Percentiles rank a stretch among this genome's conserved stretches.
Conservation (phyloP, 1,284 basidiomycete genomes). For the Rhodofomes roseus region DNA sequence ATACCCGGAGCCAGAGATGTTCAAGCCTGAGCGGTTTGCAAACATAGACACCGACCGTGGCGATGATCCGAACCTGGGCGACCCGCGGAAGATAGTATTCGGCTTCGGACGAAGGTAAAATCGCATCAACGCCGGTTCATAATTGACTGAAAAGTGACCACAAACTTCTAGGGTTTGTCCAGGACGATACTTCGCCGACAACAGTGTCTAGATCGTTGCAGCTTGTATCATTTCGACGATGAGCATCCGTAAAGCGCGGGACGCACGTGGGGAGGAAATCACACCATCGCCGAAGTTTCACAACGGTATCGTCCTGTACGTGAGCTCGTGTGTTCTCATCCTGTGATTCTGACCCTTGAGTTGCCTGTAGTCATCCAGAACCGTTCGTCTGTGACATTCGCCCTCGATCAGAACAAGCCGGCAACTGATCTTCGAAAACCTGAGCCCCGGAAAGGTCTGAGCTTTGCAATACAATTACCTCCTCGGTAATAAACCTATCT, state of each 20-base stretch:
- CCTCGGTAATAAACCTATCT: too few species aligned
- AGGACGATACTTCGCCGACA: slow-evolving; percentile 19
- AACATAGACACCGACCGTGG: slow-evolving; percentile 3
- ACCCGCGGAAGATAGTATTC: slow-evolving; percentile 12
- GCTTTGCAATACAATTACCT: too few species aligned
- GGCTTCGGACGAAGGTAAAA: slow-evolving; percentile 18
- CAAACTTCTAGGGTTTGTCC: slow-evolving; percentile 16
- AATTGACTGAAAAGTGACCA: neutral
- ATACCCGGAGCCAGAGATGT: slow-evolving; percentile 20
- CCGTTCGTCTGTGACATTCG: too few species aligned
- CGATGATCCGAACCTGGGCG: slow-evolving; percentile 7
- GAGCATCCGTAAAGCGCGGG: slow-evolving; percentile 17
- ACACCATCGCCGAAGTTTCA: slow-evolving; percentile 15
- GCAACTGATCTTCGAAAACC: too few species aligned
- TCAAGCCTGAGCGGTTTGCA: slow-evolving; percentile 12
- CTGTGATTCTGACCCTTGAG: too few species aligned
- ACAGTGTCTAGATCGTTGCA: slow-evolving; percentile 19
- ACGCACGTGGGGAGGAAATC: slow-evolving; percentile 15
- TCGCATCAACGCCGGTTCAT: too few species aligned
- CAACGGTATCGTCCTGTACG: too few species aligned
- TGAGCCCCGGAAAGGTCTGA: too few species aligned
- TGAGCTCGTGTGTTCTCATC: too few species aligned
- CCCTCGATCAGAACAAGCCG: too few species aligned
- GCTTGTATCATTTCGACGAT: slow-evolving; percentile 18
- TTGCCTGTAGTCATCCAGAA: too few species aligned